Base-by-base conservation (phyloP, 768 basidiomycete genomes). In the Calocera viscosa region DNA sequence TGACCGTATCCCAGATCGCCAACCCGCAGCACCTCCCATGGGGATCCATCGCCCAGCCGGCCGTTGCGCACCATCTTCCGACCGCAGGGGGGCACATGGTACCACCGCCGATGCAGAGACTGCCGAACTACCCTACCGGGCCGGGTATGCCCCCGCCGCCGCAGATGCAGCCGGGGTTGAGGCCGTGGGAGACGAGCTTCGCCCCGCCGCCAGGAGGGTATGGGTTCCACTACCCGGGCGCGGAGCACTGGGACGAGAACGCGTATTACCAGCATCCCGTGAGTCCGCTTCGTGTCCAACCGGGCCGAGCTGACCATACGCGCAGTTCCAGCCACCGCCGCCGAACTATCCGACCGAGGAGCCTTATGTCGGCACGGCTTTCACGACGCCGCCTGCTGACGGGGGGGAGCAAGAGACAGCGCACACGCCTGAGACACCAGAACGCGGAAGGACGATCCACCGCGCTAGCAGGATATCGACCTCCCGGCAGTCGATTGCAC, bases 231-330 rank as follows among this genome's bases (percentile, higher is more conserved):
- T 60, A 60, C 30, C 53, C 53, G 2, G 53, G 26, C 14, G 26
- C 53, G 24, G 53, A 32, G 30, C 53, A 60, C 30, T 60, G 53
- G 53, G 53, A 60, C 16, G 53, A 60, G 30, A 60, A 60, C 30
- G 14, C 53, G 53, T 60, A 60, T 60, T 60, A 60, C 22, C 53
- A 47, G 43, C 43, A 47, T 47, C 26, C 30, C 5, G 30, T 60
- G 53, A 5, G 30, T 60, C 26, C 53, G 12, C 10, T 49, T 24
- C 14, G 19, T 19, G 11, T 49, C 24, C 49, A 8, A 49, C 49
- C 12, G 8, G 49, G 24, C 12, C 24, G 49, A 16, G 49, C 49
- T 49, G 24, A 49, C 49, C 22, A 26, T 49, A n/a, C 8, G 24
- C 14, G 30, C 53, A 60, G 53, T 60, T 60, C 30, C 53, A 60